Base-by-base conservation (phyloP, 345 rosid genomes). In the Aegle marmelos region DNA sequence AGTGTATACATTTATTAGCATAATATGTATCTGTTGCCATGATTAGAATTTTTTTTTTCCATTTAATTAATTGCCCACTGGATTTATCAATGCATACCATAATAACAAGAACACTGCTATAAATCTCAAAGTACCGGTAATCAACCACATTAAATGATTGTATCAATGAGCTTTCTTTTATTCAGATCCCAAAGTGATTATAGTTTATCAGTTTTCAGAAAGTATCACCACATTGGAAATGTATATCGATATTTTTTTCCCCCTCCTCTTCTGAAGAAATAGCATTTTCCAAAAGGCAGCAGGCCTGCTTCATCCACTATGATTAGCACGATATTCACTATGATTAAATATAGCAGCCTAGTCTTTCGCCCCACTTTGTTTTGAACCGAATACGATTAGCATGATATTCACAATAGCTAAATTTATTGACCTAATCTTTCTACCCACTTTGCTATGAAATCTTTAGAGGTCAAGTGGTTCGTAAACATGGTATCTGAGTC, bases 261-360 rank as follows among this genome's bases (percentile, higher is more conserved):
- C 57, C 5, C 22, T 53, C 11, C 57, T 17, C 22, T 53, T 19
- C 3, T 62, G 21, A 60, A 60, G 41, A 10, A 24, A 13, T 21
- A 68, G 13, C 21, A 33, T 17, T 74, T 61, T 21, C 28, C n/a
- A 27, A 0, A 17, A 7, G 45, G 60, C 61, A 75, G 45, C 61
- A 64, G 65, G 70, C 78, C 30, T 25, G 57, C 58, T 41, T 33
- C 28, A 75, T 64, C 78, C 33, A 65, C 63, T 21, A 64, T 75
- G 61, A 50, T 75, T 79, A 31, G 78, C 78, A 28, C 56, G 59
- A 79, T 28, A 30, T 68, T 9, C 33, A 14, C 58, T 25, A 69
- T 48, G n/a, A 45, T 69, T 69, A 45, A 45, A 45, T 50, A 1
- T 11, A 27, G 57, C 27, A 69, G 17, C 13, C 34, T 4, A 9